Conservation (phyloP, 805 yeast species). For the Wickerhamomyces ciferrii region DNA sequence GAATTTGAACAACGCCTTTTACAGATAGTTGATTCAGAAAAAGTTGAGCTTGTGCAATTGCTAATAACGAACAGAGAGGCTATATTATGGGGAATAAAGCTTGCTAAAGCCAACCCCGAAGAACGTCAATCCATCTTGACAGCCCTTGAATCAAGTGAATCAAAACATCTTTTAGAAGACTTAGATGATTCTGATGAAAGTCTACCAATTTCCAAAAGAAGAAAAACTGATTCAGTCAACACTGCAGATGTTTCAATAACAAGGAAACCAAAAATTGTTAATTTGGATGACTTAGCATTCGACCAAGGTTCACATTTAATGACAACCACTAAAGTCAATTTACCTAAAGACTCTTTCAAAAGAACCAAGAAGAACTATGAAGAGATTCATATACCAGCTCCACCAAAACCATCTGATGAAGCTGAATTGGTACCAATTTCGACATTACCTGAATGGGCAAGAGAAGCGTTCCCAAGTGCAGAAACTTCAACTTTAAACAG, state of each 20-base stretch:
- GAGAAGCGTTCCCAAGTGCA: slow-evolving; percentile 59
- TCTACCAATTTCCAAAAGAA: slow-evolving; percentile 16
- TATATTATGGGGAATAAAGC: slow-evolving; percentile 49
- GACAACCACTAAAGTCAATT: slow-evolving; percentile 58
- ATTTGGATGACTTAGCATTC: slow-evolving; percentile 56
- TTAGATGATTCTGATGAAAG: slow-evolving; percentile 22
- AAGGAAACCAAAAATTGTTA: slow-evolving; percentile 49
- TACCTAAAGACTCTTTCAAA: slow-evolving; percentile 84
- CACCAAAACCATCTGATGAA: slow-evolving; percentile 41
- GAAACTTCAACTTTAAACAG: slow-evolving; percentile 69
- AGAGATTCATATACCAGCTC: slow-evolving; percentile 90
- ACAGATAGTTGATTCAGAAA: slow-evolving; percentile 45
- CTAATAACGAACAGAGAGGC: slow-evolving; percentile 45
- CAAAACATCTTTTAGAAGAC: slow-evolving; percentile 36
- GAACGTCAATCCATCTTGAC: slow-evolving; percentile 30
- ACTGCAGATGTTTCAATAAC: background rate
- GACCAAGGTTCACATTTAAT: slow-evolving; percentile 70
- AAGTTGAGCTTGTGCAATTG: slow-evolving; percentile 41
- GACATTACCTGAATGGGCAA: slow-evolving; percentile 80
- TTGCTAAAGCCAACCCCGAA: slow-evolving; percentile 33
- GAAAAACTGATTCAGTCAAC: slow-evolving; percentile 14
- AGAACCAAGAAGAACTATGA: slow-evolving; percentile 72
- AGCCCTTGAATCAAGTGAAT: slow-evolving; percentile 40
- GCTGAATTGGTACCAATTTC: slow-evolving; percentile 47
- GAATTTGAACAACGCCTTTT: slow-evolving; percentile 50